Base-by-base conservation (phyloP, 2,329 filamentous ascomycete genomes). In the Aspergillus sp. region DNA sequence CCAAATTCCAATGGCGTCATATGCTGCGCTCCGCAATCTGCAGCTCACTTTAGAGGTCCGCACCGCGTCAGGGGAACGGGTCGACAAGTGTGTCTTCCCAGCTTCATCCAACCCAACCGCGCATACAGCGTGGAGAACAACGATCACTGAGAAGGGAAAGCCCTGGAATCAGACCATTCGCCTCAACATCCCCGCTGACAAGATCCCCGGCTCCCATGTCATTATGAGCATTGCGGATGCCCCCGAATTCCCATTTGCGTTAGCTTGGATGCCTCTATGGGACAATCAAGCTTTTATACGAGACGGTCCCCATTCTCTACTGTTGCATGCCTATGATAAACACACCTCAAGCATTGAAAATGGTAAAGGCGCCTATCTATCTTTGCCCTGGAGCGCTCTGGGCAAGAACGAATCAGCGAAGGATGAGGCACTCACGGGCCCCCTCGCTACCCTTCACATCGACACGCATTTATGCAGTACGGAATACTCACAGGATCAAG, bases 211-310 rank as follows among this genome's bases (percentile, higher is more conserved):
- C 20, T 88, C 90, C 11, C 95, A 99, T 77, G 79, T 98, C 24
- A 90, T 96, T 34, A 89, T 99, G 84, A 93, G 91, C 64, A 79
- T 99, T 54, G 88, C 92, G 8, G 92, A 98, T 75, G 85, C 90
- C 51, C 92, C 93, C 0, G 88, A 89, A 54, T 88, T 91, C 46
- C 92, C 95, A 0, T 97, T 98, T 72, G 93, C 95, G 2, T 82
- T 98, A 44, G 90, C 90, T 13, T 93, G 96, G 82, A 88, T 99
- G 79, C 95, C 95, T 0, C 80, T 99, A 2, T 99, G 96, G 95
- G 90, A 93, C 51, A 86, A 91, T 22, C 87, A 92, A 58, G 93
- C 95, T 0, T 99, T 99, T 69, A 86, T 96, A 51, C 84, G 88
- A 48, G 93, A 99, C 70, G 93, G 93, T 0, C 77, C 86, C 19